phyloP scores from a whole-genome alignment of 192 early-diverging fungal species.

The Chytriomyces sp. region DNA sequence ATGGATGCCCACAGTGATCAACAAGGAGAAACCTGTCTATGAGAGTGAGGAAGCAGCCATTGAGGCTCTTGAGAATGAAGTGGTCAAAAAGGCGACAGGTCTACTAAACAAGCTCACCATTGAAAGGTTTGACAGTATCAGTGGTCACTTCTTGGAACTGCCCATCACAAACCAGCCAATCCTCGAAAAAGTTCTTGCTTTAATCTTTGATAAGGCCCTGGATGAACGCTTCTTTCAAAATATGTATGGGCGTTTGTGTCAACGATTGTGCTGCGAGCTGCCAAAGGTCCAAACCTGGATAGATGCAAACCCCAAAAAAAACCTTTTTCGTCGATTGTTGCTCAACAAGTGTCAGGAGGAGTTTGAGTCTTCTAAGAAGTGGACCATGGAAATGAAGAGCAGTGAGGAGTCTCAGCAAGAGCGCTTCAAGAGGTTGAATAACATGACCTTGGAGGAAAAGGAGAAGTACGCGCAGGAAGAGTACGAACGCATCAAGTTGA shows the following conservation, averaged over 20 bases:
- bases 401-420: slow-evolving; percentile 36
- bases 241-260: slow-evolving; percentile 90
- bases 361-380: slow-evolving; percentile 90
- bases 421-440: slow-evolving; percentile 47
- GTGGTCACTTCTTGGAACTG: slow-evolving; percentile 79
- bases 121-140: slow-evolving; percentile 90
- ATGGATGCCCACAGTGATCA: slow-evolving; percentile 64
- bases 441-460: slow-evolving; percentile 67
- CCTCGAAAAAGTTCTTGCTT: slow-evolving; percentile 78
- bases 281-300: slow-evolving; percentile 63
- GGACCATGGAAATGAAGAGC: slow-evolving; percentile 47
- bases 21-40: slow-evolving; percentile 21
- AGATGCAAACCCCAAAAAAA: slow-evolving; percentile 63
- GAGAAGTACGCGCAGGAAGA: slow-evolving; percentile 60
- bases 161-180: slow-evolving; percentile 72
- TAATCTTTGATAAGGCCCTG: slow-evolving; percentile 93
- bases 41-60: slow-evolving; percentile 45
- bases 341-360: slow-evolving; percentile 94
- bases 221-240: slow-evolving; percentile 89
- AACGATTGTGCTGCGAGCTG: slow-evolving; percentile 60
- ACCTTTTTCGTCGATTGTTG: slow-evolving; percentile 88
- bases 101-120: slow-evolving; percentile 96
- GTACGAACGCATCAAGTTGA: slow-evolving; percentile 84
- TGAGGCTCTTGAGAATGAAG: slow-evolving; percentile 23
- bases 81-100: slow-evolving; percentile 73